These are phyloP conservation scores for Geotrichum citri-aurantii DNA, from an alignment of 1,139 yeast species.

Conservation along the genomic window DNA sequence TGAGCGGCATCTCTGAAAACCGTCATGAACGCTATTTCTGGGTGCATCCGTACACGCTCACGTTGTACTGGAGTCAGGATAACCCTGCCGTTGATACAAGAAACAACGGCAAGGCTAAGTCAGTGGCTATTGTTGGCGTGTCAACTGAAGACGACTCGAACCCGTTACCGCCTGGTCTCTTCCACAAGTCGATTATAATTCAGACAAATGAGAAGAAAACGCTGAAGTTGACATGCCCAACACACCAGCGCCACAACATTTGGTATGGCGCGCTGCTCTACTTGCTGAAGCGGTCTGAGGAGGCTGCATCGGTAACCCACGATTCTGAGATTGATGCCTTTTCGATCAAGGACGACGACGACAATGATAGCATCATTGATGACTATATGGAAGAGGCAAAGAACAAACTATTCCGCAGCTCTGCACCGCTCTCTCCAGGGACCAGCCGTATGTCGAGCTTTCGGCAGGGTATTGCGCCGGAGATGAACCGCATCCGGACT, in stretches of 20 bases:
- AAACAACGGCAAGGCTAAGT: slow-evolving; percentile 53
- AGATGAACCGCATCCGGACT: slow-evolving; percentile 23
- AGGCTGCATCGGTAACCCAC: slow-evolving; percentile 37
- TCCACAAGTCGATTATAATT: slow-evolving; percentile 76
- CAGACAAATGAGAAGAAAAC: slow-evolving; percentile 57
- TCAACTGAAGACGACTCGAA: slow-evolving; percentile 82
- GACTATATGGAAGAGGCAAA: slow-evolving; percentile 22
- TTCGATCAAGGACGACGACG: slow-evolving; percentile 26
- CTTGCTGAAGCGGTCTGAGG: slow-evolving; percentile 62
- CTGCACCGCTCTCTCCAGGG: slow-evolving; percentile 17
- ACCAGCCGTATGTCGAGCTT: slow-evolving; percentile 23
- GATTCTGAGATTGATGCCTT: neutral
- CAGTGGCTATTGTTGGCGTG: slow-evolving; percentile 75
- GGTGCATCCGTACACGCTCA: slow-evolving; percentile 91
- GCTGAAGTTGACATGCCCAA: slow-evolving; percentile 80
- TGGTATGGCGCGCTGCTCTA: slow-evolving; percentile 87
- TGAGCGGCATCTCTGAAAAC: slow-evolving; percentile 67
- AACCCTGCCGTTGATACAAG: slow-evolving; percentile 63
- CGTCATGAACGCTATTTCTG: slow-evolving; percentile 93
- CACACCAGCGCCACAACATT: slow-evolving; percentile 80
- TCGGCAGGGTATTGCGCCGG: slow-evolving; percentile 31
- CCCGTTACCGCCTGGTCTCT: slow-evolving; percentile 85
- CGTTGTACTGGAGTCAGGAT: slow-evolving; percentile 81
- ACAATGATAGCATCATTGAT: slow-evolving; percentile 17
- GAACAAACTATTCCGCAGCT: neutral